Evolutionary conservation across 345 rosid genomes (phyloP).

Genomic region (Salix arbutifolia): DNA sequence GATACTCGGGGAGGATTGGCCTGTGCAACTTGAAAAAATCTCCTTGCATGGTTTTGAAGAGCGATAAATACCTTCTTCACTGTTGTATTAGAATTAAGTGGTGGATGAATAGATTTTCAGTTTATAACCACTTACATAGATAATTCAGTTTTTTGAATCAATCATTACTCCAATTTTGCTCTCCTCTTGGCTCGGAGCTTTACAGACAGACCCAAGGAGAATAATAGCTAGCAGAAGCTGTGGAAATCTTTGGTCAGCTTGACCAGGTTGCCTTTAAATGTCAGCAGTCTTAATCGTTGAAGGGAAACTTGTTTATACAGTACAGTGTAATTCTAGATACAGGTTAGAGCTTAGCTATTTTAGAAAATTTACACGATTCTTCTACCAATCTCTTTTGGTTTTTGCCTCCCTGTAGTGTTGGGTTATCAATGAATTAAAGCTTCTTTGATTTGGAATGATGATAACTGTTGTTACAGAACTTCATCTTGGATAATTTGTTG

Average conservation of each 20-base stretch:
- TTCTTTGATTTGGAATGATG: neutral
- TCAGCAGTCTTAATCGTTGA: constrained; percentile 6
- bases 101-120: constrained; percentile 1
- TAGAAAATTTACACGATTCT: constrained; percentile 21
- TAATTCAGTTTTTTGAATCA: constrained; percentile 6
- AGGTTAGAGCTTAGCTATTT: constrained; percentile 9
- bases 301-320: constrained; percentile 18
- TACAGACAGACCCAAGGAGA: constrained; percentile 11
- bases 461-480: neutral
- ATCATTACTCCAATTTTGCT: constrained; percentile 30
- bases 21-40: constrained; percentile 63
- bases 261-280: constrained; percentile 13
- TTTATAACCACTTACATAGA: neutral
- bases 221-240: constrained; percentile 21
- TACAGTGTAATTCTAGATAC: constrained; percentile 23
- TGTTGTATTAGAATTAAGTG: constrained; percentile 11
- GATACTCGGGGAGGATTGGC: constrained; percentile 71
- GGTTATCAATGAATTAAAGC: constrained; percentile 20
- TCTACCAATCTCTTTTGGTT: constrained; percentile 7
- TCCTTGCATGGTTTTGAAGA: constrained; percentile 40
- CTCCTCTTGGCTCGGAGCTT: constrained; percentile 1
- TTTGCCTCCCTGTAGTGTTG: neutral
- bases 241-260: constrained; percentile 14
- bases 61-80: constrained; percentile 16
- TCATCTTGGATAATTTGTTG: neutral